These are phyloP conservation scores for Ogataea saltuana DNA, from an alignment of 805 yeast species.

Conservation along the genomic window DNA sequence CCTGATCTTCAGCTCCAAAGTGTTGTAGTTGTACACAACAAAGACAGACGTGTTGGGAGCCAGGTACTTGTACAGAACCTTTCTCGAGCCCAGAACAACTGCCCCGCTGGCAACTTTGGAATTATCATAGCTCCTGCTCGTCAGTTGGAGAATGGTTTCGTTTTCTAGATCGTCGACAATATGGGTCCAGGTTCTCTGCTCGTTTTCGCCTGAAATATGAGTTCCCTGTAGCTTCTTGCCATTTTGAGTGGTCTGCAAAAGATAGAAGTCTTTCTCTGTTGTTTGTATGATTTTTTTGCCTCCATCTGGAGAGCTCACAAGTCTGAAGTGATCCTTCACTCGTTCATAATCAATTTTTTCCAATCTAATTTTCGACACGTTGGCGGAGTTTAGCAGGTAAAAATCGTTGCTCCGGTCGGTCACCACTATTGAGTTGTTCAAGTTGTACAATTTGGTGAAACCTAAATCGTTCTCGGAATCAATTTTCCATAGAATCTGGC, in stretches of 20 bases:
- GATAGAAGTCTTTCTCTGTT: slow-evolving; percentile 15
- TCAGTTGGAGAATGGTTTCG: slow-evolving; percentile 43
- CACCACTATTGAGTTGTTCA: slow-evolving; percentile 12
- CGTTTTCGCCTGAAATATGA: slow-evolving; percentile 1
- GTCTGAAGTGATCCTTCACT: slow-evolving; percentile 11
- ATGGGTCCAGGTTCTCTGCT: slow-evolving; percentile 24
- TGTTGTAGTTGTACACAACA: slow-evolving; percentile 37
- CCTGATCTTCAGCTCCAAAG: slow-evolving; percentile 42
- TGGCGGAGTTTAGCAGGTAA: slow-evolving; percentile 12
- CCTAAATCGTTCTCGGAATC: slow-evolving; percentile 10
- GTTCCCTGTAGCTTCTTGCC: slow-evolving; percentile 19
- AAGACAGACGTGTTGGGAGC: slow-evolving; percentile 68
- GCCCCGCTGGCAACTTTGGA: slow-evolving; percentile 62
- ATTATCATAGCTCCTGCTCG: slow-evolving; percentile 40
- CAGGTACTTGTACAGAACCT: slow-evolving; percentile 80
- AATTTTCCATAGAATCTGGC: slow-evolving; percentile 40
- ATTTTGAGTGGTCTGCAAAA: slow-evolving; percentile 8
- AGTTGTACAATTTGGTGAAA: slow-evolving; percentile 7
- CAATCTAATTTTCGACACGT: background rate
- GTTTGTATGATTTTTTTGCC: slow-evolving; percentile 19
- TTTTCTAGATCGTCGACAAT: slow-evolving; percentile 9
- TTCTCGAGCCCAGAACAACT: slow-evolving; percentile 62
- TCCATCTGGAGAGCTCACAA: slow-evolving; percentile 4
- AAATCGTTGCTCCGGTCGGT: slow-evolving; percentile 9
- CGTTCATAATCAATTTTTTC: slow-evolving; percentile 3